These are phyloP conservation scores for Talaromyces atroroseus DNA, from an alignment of 2,329 filamentous ascomycete genomes.

Conservation along the genomic window DNA sequence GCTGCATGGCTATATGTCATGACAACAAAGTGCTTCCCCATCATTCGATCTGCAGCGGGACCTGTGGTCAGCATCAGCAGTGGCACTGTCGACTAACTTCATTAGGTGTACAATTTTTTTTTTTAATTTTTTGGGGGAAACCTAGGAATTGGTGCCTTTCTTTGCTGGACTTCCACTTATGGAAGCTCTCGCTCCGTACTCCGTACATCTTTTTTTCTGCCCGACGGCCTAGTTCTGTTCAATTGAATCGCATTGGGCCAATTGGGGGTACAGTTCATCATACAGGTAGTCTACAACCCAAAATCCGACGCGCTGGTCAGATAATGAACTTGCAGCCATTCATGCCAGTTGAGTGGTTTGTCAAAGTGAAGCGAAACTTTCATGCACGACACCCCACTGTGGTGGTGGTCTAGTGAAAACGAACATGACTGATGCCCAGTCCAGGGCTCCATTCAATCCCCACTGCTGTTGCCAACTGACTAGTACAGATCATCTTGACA, in stretches of 20 bases:
- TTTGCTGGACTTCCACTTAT: not conserved
- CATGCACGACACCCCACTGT: conserved; percentile 12
- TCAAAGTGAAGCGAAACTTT: conserved; percentile 16
- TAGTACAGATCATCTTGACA: not conserved
- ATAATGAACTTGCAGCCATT: conserved; percentile 8
- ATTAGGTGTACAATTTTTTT: no score
- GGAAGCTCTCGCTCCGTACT: not conserved
- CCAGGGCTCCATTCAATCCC: conserved; percentile 6
- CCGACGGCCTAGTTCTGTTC: conserved; percentile 12
- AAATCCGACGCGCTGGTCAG: conserved; percentile 12
- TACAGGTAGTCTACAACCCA: conserved; percentile 8
- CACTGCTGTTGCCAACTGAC: not conserved
- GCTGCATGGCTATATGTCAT: not conserved
- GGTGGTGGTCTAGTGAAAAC: not conserved
- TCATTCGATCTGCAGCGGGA: conserved; percentile 24
- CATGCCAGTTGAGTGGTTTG: conserved; percentile 5
- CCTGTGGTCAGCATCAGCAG: conserved; percentile 20
- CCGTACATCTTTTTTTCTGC: conserved; percentile 10
- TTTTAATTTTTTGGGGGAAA: no score
- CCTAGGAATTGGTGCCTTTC: not conserved
- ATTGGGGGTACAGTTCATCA: conserved; percentile 9
- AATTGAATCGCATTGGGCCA: not conserved
- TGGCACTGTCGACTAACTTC: no score
- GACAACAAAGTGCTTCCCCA: conserved; percentile 9
- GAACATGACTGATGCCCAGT: conserved; percentile 9